phyloP scores from a whole-genome alignment of 2,329 filamentous ascomycete genomes.

The Alternaria tenuissima region DNA sequence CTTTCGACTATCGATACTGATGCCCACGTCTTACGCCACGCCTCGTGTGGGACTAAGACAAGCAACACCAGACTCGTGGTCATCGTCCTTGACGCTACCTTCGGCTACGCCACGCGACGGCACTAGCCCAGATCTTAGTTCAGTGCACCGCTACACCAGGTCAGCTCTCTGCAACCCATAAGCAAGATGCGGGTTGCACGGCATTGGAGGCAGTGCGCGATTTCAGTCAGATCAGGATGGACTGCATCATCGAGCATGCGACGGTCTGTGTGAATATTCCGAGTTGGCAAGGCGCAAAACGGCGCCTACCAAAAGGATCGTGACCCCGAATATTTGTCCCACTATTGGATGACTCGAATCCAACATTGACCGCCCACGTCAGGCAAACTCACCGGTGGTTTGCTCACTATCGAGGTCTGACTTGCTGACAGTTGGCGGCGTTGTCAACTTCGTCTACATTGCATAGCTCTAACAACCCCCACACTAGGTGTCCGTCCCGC shows the following conservation, averaged over 20 bases:
- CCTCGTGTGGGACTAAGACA: constrained; percentile 16
- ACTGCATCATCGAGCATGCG: constrained; percentile 22
- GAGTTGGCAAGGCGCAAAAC: constrained; percentile 18
- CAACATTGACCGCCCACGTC: constrained; percentile 14
- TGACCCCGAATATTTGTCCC: constrained; percentile 19
- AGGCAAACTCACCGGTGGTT: constrained; percentile 8
- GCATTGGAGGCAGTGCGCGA: constrained; percentile 11
- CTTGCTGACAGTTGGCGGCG: constrained; percentile 7
- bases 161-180: constrained; percentile 18
- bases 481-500: constrained; percentile 8
- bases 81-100: constrained; percentile 13
- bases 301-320: constrained; percentile 18
- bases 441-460: constrained; percentile 1
- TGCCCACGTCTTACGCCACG: constrained; percentile 17
- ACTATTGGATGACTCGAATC: constrained; percentile 21
- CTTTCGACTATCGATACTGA: constrained; percentile 9
- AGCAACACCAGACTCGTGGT: constrained; percentile 21
- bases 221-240: constrained; percentile 1
- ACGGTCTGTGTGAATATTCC: constrained; percentile 13
- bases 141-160: constrained; percentile 18
- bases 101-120: constrained; percentile 20
- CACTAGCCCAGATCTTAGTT: constrained; percentile 22
- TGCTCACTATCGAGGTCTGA: constrained; percentile 11
- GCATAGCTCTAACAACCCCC: constrained; percentile 6
- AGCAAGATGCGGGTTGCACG: constrained; percentile 21